Evolutionary conservation across 2,329 filamentous ascomycete genomes (phyloP).

Genomic region (Fusarium agapanthi): DNA sequence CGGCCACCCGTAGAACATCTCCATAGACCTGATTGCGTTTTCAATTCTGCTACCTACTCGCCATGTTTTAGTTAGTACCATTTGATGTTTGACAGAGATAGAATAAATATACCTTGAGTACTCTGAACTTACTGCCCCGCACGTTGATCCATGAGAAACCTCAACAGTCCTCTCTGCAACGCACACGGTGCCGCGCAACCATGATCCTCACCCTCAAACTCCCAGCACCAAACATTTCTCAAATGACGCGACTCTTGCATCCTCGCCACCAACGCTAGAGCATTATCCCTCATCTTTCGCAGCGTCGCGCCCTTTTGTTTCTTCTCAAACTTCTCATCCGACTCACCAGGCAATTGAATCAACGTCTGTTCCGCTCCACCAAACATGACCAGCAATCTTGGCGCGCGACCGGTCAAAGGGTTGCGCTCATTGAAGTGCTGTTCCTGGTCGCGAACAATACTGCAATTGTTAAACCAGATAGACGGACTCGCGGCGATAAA

Average conservation of each 20-base stretch:
- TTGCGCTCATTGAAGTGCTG: slow-evolving; percentile 31
- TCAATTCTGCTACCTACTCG: background rate
- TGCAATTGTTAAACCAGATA: slow-evolving; percentile 57
- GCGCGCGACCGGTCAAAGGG: slow-evolving; percentile 4
- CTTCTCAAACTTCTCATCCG: slow-evolving; percentile 42
- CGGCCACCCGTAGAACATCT: background rate
- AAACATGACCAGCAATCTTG: slow-evolving; percentile 48
- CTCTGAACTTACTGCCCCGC: background rate
- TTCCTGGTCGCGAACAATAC: slow-evolving; percentile 48
- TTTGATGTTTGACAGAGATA: background rate
- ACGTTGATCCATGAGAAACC: slow-evolving; percentile 29
- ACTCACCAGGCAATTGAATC: slow-evolving; percentile 40
- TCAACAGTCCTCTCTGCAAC: slow-evolving; percentile 32
- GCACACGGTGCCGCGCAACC: slow-evolving; percentile 34
- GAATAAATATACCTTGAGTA: background rate
- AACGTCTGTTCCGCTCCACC: slow-evolving; percentile 45
- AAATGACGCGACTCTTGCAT: slow-evolving; percentile 29
- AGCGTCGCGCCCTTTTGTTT: slow-evolving; percentile 27
- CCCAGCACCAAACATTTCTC: slow-evolving; percentile 33
- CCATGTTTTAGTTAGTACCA: background rate
- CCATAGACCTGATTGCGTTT: background rate
- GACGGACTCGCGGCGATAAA: slow-evolving; percentile 57
- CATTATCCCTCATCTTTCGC: slow-evolving; percentile 37
- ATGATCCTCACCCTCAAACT: slow-evolving; percentile 43
- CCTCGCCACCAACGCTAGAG: slow-evolving; percentile 33